These are phyloP conservation scores for Sclerospora graminicola DNA, from an alignment of 352 stramenopile species.

Conservation along the genomic window DNA sequence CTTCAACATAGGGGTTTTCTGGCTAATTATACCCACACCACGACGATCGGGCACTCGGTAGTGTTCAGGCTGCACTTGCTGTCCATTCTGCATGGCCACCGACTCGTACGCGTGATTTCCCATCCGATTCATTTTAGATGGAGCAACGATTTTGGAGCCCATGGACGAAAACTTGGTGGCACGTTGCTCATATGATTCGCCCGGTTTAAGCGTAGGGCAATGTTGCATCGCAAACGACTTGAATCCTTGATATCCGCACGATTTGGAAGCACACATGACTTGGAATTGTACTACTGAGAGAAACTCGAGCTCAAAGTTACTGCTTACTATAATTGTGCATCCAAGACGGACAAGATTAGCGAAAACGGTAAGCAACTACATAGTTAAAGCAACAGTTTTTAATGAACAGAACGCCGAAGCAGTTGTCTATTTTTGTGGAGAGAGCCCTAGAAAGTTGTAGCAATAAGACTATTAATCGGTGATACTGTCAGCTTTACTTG, in stretches of 20 bases:
- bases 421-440: conserved; percentile 26
- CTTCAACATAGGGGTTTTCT: too few species aligned
- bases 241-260: too few species aligned
- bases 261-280: too few species aligned
- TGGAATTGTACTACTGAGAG: too few species aligned
- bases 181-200: conserved; percentile 51
- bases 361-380: not conserved
- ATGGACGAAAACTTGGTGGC: too few species aligned
- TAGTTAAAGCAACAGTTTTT: conserved; percentile 1
- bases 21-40: too few species aligned
- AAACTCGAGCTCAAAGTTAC: not conserved
- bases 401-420: conserved; percentile 11
- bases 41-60: too few species aligned
- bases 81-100: too few species aligned
- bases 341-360: conserved; percentile 4
- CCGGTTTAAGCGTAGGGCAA: conserved; percentile 70
- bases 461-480: conserved; percentile 17
- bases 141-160: too few species aligned
- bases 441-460: conserved; percentile 21
- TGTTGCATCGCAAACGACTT: conserved; percentile 53
- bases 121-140: conserved; percentile 61
- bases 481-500: conserved; percentile 13
- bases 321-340: conserved; percentile 12
- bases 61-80: too few species aligned
- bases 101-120: too few species aligned